These are phyloP conservation scores for Backusella australiensis DNA, from an alignment of 192 early-diverging fungal species.

Conservation along the genomic window DNA sequence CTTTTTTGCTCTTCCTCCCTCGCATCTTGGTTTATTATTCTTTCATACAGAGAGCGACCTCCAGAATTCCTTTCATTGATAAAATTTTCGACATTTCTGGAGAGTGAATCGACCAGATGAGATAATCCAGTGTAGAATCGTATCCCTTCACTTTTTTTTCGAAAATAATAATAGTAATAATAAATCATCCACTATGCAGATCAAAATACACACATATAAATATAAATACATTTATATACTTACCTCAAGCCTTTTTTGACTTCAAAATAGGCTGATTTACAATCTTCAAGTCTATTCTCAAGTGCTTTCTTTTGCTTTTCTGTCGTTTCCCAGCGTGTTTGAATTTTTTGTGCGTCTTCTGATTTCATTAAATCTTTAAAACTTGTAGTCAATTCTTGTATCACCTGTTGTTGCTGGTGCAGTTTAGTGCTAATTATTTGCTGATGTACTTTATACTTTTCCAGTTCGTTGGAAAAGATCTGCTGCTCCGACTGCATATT, in stretches of 20 bases:
- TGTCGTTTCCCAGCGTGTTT: not conserved
- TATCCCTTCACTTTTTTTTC: not conserved
- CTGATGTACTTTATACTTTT: not conserved
- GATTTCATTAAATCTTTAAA: not conserved
- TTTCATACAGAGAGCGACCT: not conserved
- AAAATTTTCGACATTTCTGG: not conserved
- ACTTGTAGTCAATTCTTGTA: not conserved
- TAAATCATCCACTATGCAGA: not conserved
- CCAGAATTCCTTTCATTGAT: not conserved
- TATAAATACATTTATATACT: not conserved
- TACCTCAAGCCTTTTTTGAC: not conserved
- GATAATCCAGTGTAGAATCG: not conserved
- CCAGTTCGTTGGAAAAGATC: not conserved
- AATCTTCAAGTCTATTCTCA: not conserved
- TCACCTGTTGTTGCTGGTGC: not conserved
- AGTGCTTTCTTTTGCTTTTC: not conserved
- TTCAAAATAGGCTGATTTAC: not conserved
- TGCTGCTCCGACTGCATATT: not conserved
- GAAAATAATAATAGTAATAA: not conserved
- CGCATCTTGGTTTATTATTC: slow-evolving; percentile 22
- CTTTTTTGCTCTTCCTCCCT: slow-evolving; percentile 8
- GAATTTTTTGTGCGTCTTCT: not conserved
- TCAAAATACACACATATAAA: not conserved
- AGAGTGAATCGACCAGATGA: not conserved
- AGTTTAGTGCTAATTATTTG: not conserved